A percentile compares a stretch with the other conserved stretches of the same genome.
These are phyloP conservation scores for Mycena rosella DNA, from an alignment of 768 basidiomycete species.

Conservation along the genomic window DNA sequence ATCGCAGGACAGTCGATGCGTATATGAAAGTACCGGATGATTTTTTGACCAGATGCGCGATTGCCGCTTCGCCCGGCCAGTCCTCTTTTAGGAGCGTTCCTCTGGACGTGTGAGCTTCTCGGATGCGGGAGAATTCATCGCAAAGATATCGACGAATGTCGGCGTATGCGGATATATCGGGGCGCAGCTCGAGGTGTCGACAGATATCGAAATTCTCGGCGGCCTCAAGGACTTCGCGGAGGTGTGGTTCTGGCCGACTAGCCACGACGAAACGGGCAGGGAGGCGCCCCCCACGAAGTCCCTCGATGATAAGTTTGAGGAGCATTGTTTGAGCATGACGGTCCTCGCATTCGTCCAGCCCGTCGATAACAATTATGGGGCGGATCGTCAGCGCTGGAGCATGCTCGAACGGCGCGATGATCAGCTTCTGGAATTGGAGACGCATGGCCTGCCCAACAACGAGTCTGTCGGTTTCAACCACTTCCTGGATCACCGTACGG, in stretches of 20 bases:
- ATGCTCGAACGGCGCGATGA: constrained; percentile 31
- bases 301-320: constrained; percentile 6
- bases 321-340: background rate
- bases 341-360: constrained; percentile 17
- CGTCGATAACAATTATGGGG: constrained; percentile 17
- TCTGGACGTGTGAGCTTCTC: background rate
- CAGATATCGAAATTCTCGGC: constrained; percentile 5
- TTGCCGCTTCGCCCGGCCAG: constrained; percentile 11
- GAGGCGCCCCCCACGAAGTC: background rate
- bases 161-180: constrained; percentile 4
- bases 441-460: constrained; percentile 28
- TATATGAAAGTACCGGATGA: constrained; percentile 27
- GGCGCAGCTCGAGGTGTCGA: background rate
- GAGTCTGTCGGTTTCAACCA: constrained; percentile 28
- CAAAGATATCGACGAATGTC: constrained; percentile 6
- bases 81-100: background rate
- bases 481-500: constrained; percentile 17
- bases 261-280: constrained; percentile 1
- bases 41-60: constrained; percentile 16
- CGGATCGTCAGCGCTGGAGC: background rate
- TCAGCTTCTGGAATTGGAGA: constrained; percentile 35
- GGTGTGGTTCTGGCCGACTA: constrained; percentile 15
- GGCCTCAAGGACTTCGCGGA: constrained; percentile 10
- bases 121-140: constrained; percentile 13
- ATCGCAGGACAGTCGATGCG: constrained; percentile 18